Conservation (phyloP, 2,329 filamentous ascomycete species). For the Furcasterigmium sp. region DNA sequence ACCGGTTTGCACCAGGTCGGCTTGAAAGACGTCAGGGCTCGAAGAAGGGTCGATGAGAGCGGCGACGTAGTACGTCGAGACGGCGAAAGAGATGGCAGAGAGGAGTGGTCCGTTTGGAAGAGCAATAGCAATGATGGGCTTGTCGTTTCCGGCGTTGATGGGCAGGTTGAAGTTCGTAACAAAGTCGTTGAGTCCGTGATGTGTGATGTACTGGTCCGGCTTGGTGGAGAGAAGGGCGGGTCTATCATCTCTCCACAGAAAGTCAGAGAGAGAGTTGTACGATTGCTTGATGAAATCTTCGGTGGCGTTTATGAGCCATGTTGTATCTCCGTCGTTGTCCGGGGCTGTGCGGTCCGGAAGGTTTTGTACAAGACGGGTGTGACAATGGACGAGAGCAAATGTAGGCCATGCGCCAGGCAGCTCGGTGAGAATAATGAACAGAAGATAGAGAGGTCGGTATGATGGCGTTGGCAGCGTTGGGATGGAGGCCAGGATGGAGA, state of each 20-base stretch:
- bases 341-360: constrained; percentile 27
- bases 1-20: constrained; percentile 8
- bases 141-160: constrained; percentile 4
- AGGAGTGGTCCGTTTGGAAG: constrained; percentile 13
- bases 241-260: constrained; percentile 18
- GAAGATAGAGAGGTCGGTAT: constrained; percentile 17
- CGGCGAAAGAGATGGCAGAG: constrained; percentile 13
- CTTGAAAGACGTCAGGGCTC: constrained; percentile 11
- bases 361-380: constrained; percentile 26
- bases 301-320: constrained; percentile 14
- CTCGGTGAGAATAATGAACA: constrained; percentile 17
- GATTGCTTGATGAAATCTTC: constrained; percentile 19
- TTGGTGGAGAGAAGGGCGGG: constrained; percentile 22
- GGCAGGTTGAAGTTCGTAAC: constrained; percentile 26
- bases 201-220: constrained; percentile 19
- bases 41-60: constrained; percentile 12
- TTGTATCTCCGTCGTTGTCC: constrained; percentile 12
- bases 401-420: constrained; percentile 21
- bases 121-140: constrained; percentile 11
- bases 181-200: constrained; percentile 23
- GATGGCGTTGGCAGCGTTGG: constrained; percentile 12
- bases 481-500: constrained; percentile 15
- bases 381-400: constrained; percentile 23
- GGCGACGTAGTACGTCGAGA: constrained; percentile 11
- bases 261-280: constrained; percentile 32